Evolutionary conservation across 2,329 filamentous ascomycete species (phyloP), one percentile per base, ranked within the genome.

Genomic region (Zymoseptoria brevis): DNA sequence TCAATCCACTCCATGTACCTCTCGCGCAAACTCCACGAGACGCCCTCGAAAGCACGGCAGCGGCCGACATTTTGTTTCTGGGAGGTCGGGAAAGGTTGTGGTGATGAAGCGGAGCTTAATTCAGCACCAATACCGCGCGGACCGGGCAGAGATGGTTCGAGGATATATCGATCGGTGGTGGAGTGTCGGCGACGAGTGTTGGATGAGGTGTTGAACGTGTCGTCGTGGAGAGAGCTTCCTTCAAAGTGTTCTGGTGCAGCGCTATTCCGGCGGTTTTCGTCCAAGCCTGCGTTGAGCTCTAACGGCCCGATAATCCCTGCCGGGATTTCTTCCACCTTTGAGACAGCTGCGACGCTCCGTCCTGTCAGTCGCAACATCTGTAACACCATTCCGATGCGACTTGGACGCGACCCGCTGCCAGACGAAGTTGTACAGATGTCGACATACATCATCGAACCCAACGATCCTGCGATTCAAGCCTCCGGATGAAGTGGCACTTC

Each of bases 41-140:
- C 61, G 74, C 73, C 69, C 77, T 74, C 61, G 75, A 69, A 61
- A 80, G 71, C 64, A 79, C 68, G 55, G 76, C 75, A 61, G 76
- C 74, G 63, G 81, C 80, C 74, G 81, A 80, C 81, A 84, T 84
- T 73, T 75, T 79, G 35, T 45, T 45, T 45, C 16, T 45, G 35
- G 35, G 35, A 45, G 35, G 35, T 45, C 35, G 35, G 35, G 16
- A 5, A 16, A 41, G 16, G 35, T 41, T 11, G 35, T 45, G 16
- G 35, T 45, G 35, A n/a, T 6, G 35, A n/a, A 45, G 35, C 13
- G 35, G 35, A 45, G 35, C 35, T 45, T 11, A 45, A 45, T 45
- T 45, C 35, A 45, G 16, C 35, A 45, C 35, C 35, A 45, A 45
- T n/a, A 45, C 35, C 35, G 35, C 35, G 35, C 35, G 35, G 13